These are phyloP conservation scores for Aspergillus amoenus DNA, from an alignment of 2,329 filamentous ascomycete species.

Conservation along the genomic window DNA sequence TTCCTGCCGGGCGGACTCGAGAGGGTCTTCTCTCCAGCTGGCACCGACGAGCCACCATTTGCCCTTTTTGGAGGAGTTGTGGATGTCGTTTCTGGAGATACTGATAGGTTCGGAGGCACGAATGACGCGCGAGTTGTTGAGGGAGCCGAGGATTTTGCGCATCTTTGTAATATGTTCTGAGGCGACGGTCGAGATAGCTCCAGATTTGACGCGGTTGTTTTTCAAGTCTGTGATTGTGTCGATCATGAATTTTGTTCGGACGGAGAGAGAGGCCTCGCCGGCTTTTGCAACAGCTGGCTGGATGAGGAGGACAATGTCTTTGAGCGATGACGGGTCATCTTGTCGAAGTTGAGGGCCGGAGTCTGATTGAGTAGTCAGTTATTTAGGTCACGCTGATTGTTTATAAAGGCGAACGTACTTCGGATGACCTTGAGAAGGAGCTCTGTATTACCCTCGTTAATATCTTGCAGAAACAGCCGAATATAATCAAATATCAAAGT, in stretches of 20 bases:
- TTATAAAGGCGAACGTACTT: slow-evolving; percentile 39
- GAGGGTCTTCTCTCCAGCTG: slow-evolving; percentile 65
- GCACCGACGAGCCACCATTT: slow-evolving; percentile 99
- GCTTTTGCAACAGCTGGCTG: slow-evolving; percentile 68
- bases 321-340: slow-evolving; percentile 83
- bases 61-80: slow-evolving; percentile 77
- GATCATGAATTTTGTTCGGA: slow-evolving; percentile 95
- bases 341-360: slow-evolving; percentile 80
- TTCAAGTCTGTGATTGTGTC: slow-evolving; percentile 93
- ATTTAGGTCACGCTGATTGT: not conserved
- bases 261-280: slow-evolving; percentile 71
- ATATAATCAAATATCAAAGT: slow-evolving; percentile 90
- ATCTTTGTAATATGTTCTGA: slow-evolving; percentile 84
- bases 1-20: slow-evolving; percentile 37
- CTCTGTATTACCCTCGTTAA: slow-evolving; percentile 86
- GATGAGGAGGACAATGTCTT: slow-evolving; percentile 80
- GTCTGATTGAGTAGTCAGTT: slow-evolving; percentile 36
- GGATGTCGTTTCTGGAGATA: slow-evolving; percentile 78
- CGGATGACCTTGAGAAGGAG: slow-evolving; percentile 81
- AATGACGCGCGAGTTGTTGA: slow-evolving; percentile 64
- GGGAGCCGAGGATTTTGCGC: slow-evolving; percentile 79
- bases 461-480: slow-evolving; percentile 68
- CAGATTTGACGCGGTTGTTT: slow-evolving; percentile 84
- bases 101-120: slow-evolving; percentile 79
- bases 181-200: slow-evolving; percentile 67